A percentile compares a stretch with the other conserved stretches of the same genome.
These are phyloP conservation scores for Andrographis paniculata DNA, from an alignment of 305 asterid genomes.

Conservation along the genomic window DNA sequence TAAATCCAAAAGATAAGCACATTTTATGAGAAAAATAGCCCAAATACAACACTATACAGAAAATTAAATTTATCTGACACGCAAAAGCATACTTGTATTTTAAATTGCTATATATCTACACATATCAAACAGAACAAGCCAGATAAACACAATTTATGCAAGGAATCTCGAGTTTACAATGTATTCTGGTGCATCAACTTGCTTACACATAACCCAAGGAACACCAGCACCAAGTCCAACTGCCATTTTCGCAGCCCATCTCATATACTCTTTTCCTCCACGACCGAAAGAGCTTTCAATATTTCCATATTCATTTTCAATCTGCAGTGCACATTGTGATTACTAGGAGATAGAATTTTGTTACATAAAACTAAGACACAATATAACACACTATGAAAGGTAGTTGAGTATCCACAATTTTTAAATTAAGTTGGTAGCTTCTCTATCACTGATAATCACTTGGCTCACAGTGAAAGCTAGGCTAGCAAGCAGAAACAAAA, in stretches of 20 bases:
- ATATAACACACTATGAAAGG: neutral
- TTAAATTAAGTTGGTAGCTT: too few relatives aligned
- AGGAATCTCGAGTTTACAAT: conserved; percentile 43
- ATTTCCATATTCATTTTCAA: conserved; percentile 94
- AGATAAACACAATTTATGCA: conserved; percentile 14
- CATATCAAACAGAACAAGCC: conserved; percentile 11
- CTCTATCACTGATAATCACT: too few relatives aligned
- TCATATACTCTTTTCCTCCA: conserved; percentile 61
- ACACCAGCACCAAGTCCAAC: conserved; percentile 85
- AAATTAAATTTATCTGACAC: conserved; percentile 6
- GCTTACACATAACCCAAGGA: conserved; percentile 99
- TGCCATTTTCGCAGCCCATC: conserved; percentile 96
- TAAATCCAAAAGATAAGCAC: conserved; percentile 15
- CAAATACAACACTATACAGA: conserved; percentile 10
- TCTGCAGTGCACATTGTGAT: conserved; percentile 33
- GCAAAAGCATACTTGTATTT: conserved; percentile 11
- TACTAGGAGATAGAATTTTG: conserved; percentile 11
- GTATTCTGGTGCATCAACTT: conserved; percentile 87
- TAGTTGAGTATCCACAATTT: conserved; percentile 2
- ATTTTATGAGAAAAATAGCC: conserved; percentile 16
- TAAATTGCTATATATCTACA: conserved; percentile 4
- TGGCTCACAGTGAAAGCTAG: too few relatives aligned
- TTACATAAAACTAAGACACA: conserved; percentile 9
- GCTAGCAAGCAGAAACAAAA: neutral
- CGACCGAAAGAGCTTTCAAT: conserved; percentile 64